These are phyloP conservation scores for Rhizomucor pusillus DNA, from an alignment of 371 early-diverging fungal species.

Conservation along the genomic window DNA sequence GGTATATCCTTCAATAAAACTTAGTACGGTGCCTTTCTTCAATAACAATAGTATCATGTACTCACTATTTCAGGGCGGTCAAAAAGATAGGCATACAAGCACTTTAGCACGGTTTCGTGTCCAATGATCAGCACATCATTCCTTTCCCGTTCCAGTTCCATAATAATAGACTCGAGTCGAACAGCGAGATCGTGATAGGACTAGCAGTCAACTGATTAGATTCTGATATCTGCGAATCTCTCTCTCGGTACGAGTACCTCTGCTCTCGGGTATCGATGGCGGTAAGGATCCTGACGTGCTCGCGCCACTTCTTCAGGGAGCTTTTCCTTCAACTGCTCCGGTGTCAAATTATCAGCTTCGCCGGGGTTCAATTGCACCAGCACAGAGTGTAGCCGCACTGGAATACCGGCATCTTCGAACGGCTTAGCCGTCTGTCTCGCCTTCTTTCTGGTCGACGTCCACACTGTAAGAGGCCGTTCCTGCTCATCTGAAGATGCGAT, in stretches of 20 bases:
- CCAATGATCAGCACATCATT: conserved; percentile 78
- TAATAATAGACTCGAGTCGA: conserved; percentile 59
- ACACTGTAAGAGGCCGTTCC: conserved; percentile 49
- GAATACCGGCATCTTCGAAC: conserved; percentile 38
- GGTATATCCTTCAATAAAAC: conserved; percentile 64
- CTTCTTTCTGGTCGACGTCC: conserved; percentile 74
- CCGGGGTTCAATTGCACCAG: conserved; percentile 87
- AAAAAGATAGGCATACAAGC: conserved; percentile 69
- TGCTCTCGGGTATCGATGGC: conserved; percentile 72
- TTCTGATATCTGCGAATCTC: too few species aligned
- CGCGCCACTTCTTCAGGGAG: conserved; percentile 76
- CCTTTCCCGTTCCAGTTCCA: conserved; percentile 75
- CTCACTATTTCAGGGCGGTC: conserved; percentile 40
- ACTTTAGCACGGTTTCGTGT: conserved; percentile 68
- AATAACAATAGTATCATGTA: too few species aligned
- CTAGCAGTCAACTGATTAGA: conserved; percentile 15
- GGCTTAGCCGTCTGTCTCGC: conserved; percentile 66
- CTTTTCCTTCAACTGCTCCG: conserved; percentile 70
- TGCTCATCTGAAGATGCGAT: conserved; percentile 21
- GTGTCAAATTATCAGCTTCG: conserved; percentile 77
- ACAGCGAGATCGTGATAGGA: conserved; percentile 60
- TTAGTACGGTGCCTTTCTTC: too few species aligned
- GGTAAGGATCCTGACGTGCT: conserved; percentile 62
- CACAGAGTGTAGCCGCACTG: conserved; percentile 59
- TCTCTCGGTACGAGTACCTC: too few species aligned